Evolutionary conservation across 2,329 filamentous ascomycete genomes (phyloP), one percentile per base, ranked within the genome.

Genomic region (Rutstroemia sydowiana): DNA sequence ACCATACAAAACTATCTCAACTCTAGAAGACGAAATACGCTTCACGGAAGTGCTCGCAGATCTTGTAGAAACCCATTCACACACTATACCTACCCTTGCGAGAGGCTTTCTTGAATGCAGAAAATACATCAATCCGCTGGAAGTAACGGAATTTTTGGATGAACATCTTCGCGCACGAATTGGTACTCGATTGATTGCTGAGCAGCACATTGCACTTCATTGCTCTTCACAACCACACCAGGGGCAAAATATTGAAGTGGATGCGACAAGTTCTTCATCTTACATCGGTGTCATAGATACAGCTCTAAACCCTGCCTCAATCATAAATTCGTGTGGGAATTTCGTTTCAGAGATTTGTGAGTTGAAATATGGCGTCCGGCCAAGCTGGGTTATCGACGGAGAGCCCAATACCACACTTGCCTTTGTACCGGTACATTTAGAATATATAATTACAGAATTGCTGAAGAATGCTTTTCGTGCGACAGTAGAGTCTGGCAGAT

Each of bases 261-360:
- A 18, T n/a, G n/a, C 41, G 28, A 18, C n/a, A 10, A 21, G 30
- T 5, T 10, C 44, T 45, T 75, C 74, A 0, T 85, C 82, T 48
- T 96, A 92, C 66, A 95, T 96, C 57, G 93, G 93, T 48, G 90
- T 96, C 20, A 97, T 98, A 56, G 92, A 98, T 70, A 96, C 93
- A 0, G 84, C 84, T 2, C 75, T 98, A 9, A 84, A 84, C 32
- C 93, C 93, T 0, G 87, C 89, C 0, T 78, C 81, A 42, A 88
- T 92, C 39, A 81, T 97, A 40, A 84, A 91, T 60, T 79, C 81
- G 6, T 97, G 92, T 69, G 91, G 91, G 48, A 84, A 85, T 54
- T 95, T 93, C 56, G 93, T 98, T 0, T 88, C 88, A 36, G 93
- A 97, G 65, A 95, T 97, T 55, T 97, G 92, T 72, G 93, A 97